Evolutionary conservation across 176 grass and related monocot species (phyloP), one percentile per base, ranked within the genome.

Genomic region (Hordeum marinum): DNA sequence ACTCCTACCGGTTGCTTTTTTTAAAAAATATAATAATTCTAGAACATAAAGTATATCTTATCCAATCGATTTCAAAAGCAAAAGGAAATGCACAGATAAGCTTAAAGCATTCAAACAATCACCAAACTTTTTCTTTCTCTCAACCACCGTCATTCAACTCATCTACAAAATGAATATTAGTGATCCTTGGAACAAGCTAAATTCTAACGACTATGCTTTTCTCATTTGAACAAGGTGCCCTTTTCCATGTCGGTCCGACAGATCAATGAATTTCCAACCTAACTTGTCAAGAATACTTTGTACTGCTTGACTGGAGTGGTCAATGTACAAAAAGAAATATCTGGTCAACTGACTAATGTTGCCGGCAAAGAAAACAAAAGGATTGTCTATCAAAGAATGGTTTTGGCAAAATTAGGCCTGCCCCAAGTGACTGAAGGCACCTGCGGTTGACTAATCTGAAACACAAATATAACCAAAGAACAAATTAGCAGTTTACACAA

Each of bases 321-420:
- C 75, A 87, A 75, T 80, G 37, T 85, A 54, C 31, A 40, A 46
- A 80, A 36, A 57, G 68, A 87, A 81, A 76, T 37, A 0, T 76
- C 59, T 66, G 70, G 78, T 81, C 48, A 77, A 78, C 66, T 84
- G 75, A 68, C 60, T 83, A 87, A 18, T 60, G 48, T 41, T 68
- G 79, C 85, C 24, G 45, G 60, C 46, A 52, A 85, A 61, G 39
- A 80, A 87, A 79, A 89, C 18, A 87, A 75, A 90, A 84, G 67
- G 80, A 87, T 80, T 63, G 45, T 69, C 21, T 83, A 75, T 45
- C 75, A 68, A 90, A 84, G 29, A 87, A 87, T 87, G 80, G 23
- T 14, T 80, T 42, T 52, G 18, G 21, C 36, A 77, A 83, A 77
- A 83, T 75, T 55, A 76, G 68, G 21, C 57, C 83, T 71, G 76